These are phyloP conservation scores for Penicillium cosmopolitanum DNA, from an alignment of 495 filamentous ascomycete genomes.

Conservation along the genomic window DNA sequence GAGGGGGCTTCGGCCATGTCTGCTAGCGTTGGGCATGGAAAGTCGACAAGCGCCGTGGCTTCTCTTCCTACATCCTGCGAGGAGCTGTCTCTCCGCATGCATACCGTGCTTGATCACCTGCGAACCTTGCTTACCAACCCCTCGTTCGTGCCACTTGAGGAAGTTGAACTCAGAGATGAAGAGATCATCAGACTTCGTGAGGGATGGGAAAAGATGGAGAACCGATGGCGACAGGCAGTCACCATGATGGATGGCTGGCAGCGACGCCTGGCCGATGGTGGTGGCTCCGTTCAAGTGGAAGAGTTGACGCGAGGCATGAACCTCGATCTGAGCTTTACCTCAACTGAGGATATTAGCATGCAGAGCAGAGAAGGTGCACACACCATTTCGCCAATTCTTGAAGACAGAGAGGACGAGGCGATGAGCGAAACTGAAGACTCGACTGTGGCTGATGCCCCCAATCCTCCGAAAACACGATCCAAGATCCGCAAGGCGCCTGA, in stretches of 20 bases:
- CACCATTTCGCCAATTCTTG: slow-evolving; percentile 53
- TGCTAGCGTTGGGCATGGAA: slow-evolving; percentile 39
- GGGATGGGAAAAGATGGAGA: slow-evolving; percentile 91
- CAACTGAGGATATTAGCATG: slow-evolving; percentile 46
- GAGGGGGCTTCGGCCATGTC: slow-evolving; percentile 42
- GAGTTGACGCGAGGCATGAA: slow-evolving; percentile 78
- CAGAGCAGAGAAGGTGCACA: slow-evolving; percentile 41
- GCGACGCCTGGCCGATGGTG: slow-evolving; percentile 75
- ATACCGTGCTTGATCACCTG: slow-evolving; percentile 75
- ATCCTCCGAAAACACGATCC: slow-evolving; percentile 17
- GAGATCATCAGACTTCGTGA: slow-evolving; percentile 80
- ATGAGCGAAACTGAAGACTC: slow-evolving; percentile 32
- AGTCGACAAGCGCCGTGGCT: slow-evolving; percentile 38
- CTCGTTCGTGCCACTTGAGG: slow-evolving; percentile 94
- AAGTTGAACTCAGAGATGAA: slow-evolving; percentile 87
- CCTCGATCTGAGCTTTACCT: slow-evolving; percentile 62
- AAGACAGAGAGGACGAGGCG: slow-evolving; percentile 57
- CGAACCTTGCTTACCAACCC: slow-evolving; percentile 87
- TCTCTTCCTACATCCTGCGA: slow-evolving; percentile 65
- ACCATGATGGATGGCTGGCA: slow-evolving; percentile 93
- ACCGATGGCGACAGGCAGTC: slow-evolving; percentile 85
- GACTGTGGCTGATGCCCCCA: slow-evolving; percentile 31
- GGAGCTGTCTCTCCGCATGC: slow-evolving; percentile 71
- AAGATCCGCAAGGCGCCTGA: slow-evolving; percentile 31
- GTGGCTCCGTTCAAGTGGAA: slow-evolving; percentile 79